phyloP scores from a whole-genome alignment of 2,329 filamentous ascomycete genomes.

The Hypoxylon sp. region DNA sequence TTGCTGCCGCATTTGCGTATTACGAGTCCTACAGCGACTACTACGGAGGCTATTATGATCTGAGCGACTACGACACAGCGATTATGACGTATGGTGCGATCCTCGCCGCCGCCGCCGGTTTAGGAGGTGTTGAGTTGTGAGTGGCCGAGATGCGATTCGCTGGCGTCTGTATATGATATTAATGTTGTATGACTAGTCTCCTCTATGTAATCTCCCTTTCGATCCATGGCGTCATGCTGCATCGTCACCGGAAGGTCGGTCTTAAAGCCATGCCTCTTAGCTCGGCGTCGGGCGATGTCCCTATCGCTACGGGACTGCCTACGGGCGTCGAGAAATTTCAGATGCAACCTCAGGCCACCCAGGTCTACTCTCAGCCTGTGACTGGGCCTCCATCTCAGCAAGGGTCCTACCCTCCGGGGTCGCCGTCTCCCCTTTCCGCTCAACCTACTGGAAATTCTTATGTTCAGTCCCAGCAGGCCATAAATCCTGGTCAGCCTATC shows the following conservation, averaged over 20 bases:
- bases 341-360: constrained; percentile 50
- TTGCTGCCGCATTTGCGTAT: constrained; percentile 46
- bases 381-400: constrained; percentile 39
- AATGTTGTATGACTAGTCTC: constrained; percentile 53
- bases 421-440: constrained; percentile 38
- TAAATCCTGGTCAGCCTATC: constrained; percentile 37
- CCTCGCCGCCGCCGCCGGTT: constrained; percentile 57
- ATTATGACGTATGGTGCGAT: constrained; percentile 45
- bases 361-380: constrained; percentile 39
- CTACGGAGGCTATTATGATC: constrained; percentile 47
- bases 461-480: constrained; percentile 36
- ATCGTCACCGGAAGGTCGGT: constrained; percentile 62
- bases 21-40: constrained; percentile 49
- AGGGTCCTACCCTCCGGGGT: constrained; percentile 37
- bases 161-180: constrained; percentile 2
- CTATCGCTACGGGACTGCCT: constrained; percentile 33
- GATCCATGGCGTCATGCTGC: constrained; percentile 60
- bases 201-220: constrained; percentile 61
- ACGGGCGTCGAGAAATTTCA: constrained; percentile 50
- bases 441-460: constrained; percentile 44
- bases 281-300: constrained; percentile 45
- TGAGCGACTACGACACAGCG: constrained; percentile 22
- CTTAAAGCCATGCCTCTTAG: constrained; percentile 57
- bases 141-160: constrained; percentile 40
- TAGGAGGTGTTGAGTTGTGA: constrained; percentile 63